These are phyloP conservation scores for Aphanomyces cochlioides DNA, from an alignment of 352 stramenopile species.

Conservation along the genomic window DNA sequence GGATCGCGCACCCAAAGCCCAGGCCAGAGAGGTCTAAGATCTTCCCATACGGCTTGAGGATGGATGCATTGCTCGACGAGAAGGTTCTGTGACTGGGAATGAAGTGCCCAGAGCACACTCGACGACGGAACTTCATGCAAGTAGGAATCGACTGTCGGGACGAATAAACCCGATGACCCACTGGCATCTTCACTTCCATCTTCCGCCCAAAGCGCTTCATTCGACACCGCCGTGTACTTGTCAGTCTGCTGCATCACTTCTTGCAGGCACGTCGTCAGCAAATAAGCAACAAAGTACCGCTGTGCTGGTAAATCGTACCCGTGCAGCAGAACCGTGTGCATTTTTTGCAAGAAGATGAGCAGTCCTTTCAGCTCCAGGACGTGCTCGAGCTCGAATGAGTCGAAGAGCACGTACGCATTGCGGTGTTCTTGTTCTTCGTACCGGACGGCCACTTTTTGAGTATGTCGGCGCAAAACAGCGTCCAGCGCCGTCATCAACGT, in stretches of 20 bases:
- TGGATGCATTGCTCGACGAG: constrained; percentile 64
- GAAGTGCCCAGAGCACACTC: constrained; percentile 70
- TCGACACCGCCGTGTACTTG: constrained; percentile 34
- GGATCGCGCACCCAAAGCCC: constrained; percentile 79
- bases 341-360: constrained; percentile 55
- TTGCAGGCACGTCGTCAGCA: constrained; percentile 62
- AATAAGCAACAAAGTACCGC: constrained; percentile 63
- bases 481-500: constrained; percentile 35
- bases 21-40: constrained; percentile 64
- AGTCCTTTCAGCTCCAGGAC: constrained; percentile 70
- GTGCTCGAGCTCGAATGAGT: constrained; percentile 59
- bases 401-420: constrained; percentile 59
- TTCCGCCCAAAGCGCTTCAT: constrained; percentile 25
- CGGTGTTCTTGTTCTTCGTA: constrained; percentile 31
- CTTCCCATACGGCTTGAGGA: constrained; percentile 56
- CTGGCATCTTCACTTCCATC: not conserved
- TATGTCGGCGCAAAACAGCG: constrained; percentile 17
- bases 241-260: constrained; percentile 37
- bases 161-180: not conserved
- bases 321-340: constrained; percentile 75
- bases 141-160: constrained; percentile 28
- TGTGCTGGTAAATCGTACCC: constrained; percentile 75
- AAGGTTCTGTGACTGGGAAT: constrained; percentile 78
- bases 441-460: constrained; percentile 22
- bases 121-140: constrained; percentile 64